A percentile compares a stretch with the other conserved stretches of the same genome.
Conservation (phyloP, 306 rosid genomes). For the Gastrolobium bilobum region DNA sequence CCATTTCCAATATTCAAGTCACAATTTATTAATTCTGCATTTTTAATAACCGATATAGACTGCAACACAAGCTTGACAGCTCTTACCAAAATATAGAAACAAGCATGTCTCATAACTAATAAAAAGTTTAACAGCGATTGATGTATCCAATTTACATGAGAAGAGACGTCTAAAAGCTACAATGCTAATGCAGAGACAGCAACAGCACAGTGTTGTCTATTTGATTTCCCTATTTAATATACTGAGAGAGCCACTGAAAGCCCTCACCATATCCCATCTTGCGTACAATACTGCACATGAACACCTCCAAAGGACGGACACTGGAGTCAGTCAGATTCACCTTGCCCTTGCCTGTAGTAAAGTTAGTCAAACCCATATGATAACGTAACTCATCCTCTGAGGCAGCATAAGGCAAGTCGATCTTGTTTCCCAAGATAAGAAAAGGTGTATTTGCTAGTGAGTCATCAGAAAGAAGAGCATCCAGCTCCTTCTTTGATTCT, state of each 20-base stretch:
- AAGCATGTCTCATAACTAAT: constrained; percentile 44
- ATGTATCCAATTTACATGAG: constrained; percentile 61
- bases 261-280: constrained; percentile 95
- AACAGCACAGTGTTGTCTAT: constrained; percentile 32
- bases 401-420: constrained; percentile 81
- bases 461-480: constrained; percentile 83
- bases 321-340: constrained; percentile 67
- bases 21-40: constrained; percentile 48
- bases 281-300: constrained; percentile 92
- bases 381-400: constrained; percentile 82
- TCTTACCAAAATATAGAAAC: constrained; percentile 25
- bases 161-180: constrained; percentile 36
- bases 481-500: constrained; percentile 80
- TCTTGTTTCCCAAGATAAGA: constrained; percentile 86
- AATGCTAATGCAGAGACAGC: constrained; percentile 46
- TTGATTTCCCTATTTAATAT: constrained; percentile 66
- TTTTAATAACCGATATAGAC: constrained; percentile 39
- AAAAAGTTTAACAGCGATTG: constrained; percentile 49
- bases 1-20: constrained; percentile 42
- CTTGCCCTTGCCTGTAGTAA: constrained; percentile 87
- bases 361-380: constrained; percentile 73
- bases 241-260: constrained; percentile 88
- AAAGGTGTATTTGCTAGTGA: constrained; percentile 73
- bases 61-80: constrained; percentile 46
- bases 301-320: constrained; percentile 86